Evolutionary conservation across 768 basidiomycete species (phyloP), one percentile per base, ranked within the genome.

Genomic region (Rhodotorula toruloides): DNA sequence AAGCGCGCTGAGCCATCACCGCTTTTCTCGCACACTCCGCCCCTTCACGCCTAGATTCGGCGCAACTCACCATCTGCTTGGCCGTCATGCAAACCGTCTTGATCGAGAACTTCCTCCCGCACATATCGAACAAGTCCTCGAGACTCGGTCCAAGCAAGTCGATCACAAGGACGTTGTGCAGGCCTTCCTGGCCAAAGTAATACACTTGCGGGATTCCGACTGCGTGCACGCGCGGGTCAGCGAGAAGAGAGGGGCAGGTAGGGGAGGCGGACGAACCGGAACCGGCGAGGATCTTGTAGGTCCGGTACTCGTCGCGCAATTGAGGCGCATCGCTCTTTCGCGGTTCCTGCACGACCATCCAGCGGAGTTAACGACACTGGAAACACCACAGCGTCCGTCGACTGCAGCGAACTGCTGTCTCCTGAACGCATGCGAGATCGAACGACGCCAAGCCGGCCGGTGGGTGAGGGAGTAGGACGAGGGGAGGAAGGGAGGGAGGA

Each of bases 31-130:
- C n/a, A n/a, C n/a, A n/a, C n/a, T n/a, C n/a, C n/a, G n/a, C 4
- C 10, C 48, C 8, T 12, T 32, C 48, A 14, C 25, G 4, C 29
- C 29, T 11, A 37, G 27, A 31, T 12, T 16, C 59, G 62, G 40
- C 56, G 36, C 40, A 54, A 83, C 86, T 78, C 69, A 93, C 94
- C 94, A 98, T 98, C 80, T 98, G 96, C 76, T 90, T 88, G 63
- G 96, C 96, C 43, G 91, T 90, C 92, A 98, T 94, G 79, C 91
- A 96, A 43, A 96, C 93, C 36, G 96, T 98, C 84, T 99, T 98
- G 80, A 89, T 87, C 67, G 87, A 87, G 79, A 99, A 98, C 79
- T 96, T 97, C 73, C 96, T 86, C 7, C 91, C 90, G 75, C 96
- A 99, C 89, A 98, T 93, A 79, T 99, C 96, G 77, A 99, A 99